phyloP scores from a whole-genome alignment of 768 basidiomycete genomes.

The Russula sp. region DNA sequence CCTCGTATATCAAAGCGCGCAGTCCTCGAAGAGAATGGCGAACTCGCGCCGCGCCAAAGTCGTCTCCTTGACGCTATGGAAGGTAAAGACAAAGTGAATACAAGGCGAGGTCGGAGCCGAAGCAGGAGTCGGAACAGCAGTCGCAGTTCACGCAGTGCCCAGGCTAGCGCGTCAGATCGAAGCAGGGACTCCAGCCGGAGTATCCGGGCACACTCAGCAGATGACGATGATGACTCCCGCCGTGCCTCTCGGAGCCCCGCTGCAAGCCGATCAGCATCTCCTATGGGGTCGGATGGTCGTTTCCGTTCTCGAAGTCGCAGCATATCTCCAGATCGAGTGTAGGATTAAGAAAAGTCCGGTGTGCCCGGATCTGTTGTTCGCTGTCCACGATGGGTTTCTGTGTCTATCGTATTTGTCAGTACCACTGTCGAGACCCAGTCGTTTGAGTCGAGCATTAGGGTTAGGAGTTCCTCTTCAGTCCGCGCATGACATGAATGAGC shows the following conservation, averaged over 20 bases:
- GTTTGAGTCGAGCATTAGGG: background rate
- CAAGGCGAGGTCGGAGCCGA: constrained; percentile 38
- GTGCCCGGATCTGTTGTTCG: too few species aligned
- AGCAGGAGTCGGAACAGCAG: constrained; percentile 31
- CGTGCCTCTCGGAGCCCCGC: constrained; percentile 48
- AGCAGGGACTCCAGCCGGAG: constrained; percentile 30
- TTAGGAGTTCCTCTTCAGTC: background rate
- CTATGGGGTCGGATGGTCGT: constrained; percentile 21
- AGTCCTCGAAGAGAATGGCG: constrained; percentile 87
- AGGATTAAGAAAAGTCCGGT: constrained; percentile 28
- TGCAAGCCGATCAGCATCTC: constrained; percentile 32
- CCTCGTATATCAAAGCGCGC: constrained; percentile 83
- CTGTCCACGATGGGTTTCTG: too few species aligned
- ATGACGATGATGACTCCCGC: constrained; percentile 58
- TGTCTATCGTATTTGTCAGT: too few species aligned
- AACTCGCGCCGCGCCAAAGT: constrained; percentile 80
- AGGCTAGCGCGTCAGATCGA: constrained; percentile 27
- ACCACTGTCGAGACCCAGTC: too few species aligned
- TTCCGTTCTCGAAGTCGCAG: constrained; percentile 35
- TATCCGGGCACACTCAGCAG: constrained; percentile 37
- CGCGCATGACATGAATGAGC: background rate
- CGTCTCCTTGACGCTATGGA: constrained; percentile 86
- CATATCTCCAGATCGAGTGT: constrained; percentile 42
- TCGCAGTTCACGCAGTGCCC: constrained; percentile 34
- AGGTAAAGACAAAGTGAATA: constrained; percentile 49